phyloP scores from a whole-genome alignment of 75 land plant genomes.

The Picea glauca region DNA sequence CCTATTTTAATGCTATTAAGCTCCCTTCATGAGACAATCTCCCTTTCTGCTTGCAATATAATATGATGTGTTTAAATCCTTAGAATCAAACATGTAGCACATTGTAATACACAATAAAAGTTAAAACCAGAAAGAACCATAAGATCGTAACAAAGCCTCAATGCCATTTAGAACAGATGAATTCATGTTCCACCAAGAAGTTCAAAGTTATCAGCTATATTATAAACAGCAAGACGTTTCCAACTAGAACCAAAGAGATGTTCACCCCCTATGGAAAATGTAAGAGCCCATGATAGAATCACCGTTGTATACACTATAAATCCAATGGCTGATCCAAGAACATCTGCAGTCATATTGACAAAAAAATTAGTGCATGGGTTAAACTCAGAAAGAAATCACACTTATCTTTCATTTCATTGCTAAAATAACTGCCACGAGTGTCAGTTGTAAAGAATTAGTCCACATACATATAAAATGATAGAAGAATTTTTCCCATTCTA shows the following conservation, averaged over 20 bases:
- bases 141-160: neutral
- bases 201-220: constrained; percentile 62
- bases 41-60: neutral
- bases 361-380: neutral
- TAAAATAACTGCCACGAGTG: neutral
- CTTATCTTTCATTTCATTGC: neutral
- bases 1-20: neutral
- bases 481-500: neutral
- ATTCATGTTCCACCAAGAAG: constrained; percentile 25
- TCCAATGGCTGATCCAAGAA: constrained; percentile 75
- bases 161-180: neutral
- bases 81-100: neutral
- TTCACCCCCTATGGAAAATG: constrained; percentile 82
- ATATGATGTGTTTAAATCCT: neutral
- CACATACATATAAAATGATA: neutral
- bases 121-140: neutral
- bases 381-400: neutral
- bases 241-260: constrained; percentile 65
- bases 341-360: constrained; percentile 53
- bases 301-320: constrained; percentile 35
- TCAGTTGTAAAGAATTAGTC: neutral
- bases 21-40: neutral
- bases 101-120: neutral
- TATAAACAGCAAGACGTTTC: constrained; percentile 80
- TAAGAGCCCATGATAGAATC: constrained; percentile 63